Base-by-base conservation (phyloP, 2,329 filamentous ascomycete species). In the Paecilomyces variotii region DNA sequence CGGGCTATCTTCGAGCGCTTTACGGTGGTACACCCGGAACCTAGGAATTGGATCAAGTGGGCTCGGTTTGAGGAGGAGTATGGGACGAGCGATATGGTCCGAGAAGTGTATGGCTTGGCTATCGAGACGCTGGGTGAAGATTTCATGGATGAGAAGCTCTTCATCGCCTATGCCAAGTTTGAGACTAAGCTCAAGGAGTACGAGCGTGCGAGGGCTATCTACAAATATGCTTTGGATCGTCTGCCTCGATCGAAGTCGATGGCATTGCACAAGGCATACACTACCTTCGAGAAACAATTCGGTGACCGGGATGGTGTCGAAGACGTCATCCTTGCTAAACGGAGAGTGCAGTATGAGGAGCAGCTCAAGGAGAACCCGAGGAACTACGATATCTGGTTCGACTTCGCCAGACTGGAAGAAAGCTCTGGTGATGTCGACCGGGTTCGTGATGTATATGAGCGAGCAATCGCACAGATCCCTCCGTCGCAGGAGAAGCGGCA, bases 11-110 rank as follows among this genome's bases (percentile, higher is more conserved):
- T 95, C 72, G 85, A 90, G 70, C 83, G 90, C 28, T 97, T 97
- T 69, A 96, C 91, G 1, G 83, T 92, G 60, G 90, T 97, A 7
- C 94, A 97, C 65, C 92, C 94, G 0, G 93, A 97, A 69, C 90
- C 94, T 25, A 86, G 89, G 68, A 97, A 97, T 70, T 99, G 93
- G 92, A 95, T 99, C 76, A 97, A 97, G 72, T 99, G 94, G 94
- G 88, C 93, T 60, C 89, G 90, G 62, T 99, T 97, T 65, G 94
- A 99, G 74, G 93, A 97, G 72, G 94, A 99, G 70, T 90, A 87
- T 65, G 94, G 94, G 7, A 96, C 91, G 1, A 93, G 88, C 69
- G 93, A 97, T 67, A 74, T 93, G 64, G 94, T 99, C 5, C 84
- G 94, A 25, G 91, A 97, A 62, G 93, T 97, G 0, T 97, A 91